Percentiles rank a stretch among this genome's conserved stretches.
Evolutionary conservation across 2,329 filamentous ascomycete genomes (phyloP).

Genomic region (Coniochaeta prunicola): DNA sequence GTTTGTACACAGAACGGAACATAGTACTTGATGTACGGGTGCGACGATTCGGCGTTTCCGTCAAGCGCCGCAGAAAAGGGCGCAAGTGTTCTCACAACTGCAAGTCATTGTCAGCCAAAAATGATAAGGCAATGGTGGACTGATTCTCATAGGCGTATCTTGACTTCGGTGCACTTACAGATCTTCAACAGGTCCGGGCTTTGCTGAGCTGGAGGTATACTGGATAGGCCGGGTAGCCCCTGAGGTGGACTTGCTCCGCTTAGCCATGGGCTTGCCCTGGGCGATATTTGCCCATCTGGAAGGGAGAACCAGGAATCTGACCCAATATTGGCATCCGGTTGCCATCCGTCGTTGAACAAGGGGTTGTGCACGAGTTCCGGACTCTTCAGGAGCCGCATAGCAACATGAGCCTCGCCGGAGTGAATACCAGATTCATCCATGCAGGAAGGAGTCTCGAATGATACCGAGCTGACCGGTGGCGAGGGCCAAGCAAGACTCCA

Average conservation of each 20-base stretch:
- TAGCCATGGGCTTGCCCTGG: not conserved
- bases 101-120: not conserved
- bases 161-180: slow-evolving; percentile 27
- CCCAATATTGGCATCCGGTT: slow-evolving; percentile 10
- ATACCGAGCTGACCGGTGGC: not conserved
- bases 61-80: slow-evolving; percentile 45
- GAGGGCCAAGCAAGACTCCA: not conserved
- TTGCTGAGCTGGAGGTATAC: slow-evolving; percentile 23
- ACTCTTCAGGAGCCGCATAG: slow-evolving; percentile 17
- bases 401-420: slow-evolving; percentile 19
- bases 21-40: slow-evolving; percentile 39
- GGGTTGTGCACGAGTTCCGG: slow-evolving; percentile 12
- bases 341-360: slow-evolving; percentile 10
- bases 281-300: slow-evolving; percentile 7
- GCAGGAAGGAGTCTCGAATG: slow-evolving; percentile 9
- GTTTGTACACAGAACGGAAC: slow-evolving; percentile 40
- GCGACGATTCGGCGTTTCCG: slow-evolving; percentile 34
- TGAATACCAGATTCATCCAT: slow-evolving; percentile 16
- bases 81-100: slow-evolving; percentile 40
- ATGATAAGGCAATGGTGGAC: not conserved
- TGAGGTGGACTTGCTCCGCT: not conserved
- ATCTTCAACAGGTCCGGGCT: slow-evolving; percentile 40
- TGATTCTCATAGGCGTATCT: not conserved
- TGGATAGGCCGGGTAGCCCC: not conserved
- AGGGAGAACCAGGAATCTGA: slow-evolving; percentile 16